Evolutionary conservation across 257 asterid species (phyloP).

Genomic region (Leonotis leonurus): DNA sequence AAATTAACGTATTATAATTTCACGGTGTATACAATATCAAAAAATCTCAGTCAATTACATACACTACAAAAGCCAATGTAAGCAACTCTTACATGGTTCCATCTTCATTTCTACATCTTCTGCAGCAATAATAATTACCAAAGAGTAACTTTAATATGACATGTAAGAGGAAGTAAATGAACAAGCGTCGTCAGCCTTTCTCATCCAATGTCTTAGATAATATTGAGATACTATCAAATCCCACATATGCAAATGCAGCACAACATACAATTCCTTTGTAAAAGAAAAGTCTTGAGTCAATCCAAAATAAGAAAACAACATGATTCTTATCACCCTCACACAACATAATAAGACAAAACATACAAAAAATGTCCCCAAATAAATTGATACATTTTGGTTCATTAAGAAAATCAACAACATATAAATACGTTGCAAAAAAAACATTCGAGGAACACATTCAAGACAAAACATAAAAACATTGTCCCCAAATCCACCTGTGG

Average conservation of each 20-base stretch:
- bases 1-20: not conserved
- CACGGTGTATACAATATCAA: not conserved
- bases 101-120: not conserved
- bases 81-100: not conserved
- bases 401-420: no score
- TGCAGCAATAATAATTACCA: not conserved
- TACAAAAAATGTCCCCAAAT: no score
- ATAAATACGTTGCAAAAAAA: no score
- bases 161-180: not conserved
- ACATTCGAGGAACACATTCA: no score
- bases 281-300: no score
- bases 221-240: not conserved
- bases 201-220: not conserved
- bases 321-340: no score
- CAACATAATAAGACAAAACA: not conserved
- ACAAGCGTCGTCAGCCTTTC: not conserved
- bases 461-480: no score
- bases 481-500: conserved; percentile 67
- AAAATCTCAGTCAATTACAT: not conserved
- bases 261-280: not conserved
- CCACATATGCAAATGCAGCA: not conserved
- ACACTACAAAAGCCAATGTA: no score
- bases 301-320: no score
- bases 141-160: not conserved
- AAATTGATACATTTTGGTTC: no score